A percentile compares a stretch with the other conserved stretches of the same genome.
phyloP scores from a whole-genome alignment of 306 rosid genomes.

The Cucumis hystrix region DNA sequence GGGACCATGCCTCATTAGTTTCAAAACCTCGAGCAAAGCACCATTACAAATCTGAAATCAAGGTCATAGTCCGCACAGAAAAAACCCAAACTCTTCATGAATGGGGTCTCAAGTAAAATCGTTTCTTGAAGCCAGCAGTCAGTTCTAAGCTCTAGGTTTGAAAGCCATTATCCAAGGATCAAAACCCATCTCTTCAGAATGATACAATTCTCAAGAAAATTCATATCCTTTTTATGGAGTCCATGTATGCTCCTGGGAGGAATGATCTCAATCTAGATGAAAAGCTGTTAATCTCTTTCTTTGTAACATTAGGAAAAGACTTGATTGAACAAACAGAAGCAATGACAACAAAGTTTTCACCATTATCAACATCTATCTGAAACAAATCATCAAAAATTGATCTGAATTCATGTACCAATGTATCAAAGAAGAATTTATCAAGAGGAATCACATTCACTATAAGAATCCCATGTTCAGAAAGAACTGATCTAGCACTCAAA shows the following conservation, averaged over 20 bases:
- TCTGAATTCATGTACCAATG: constrained; percentile 22
- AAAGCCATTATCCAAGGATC: constrained; percentile 22
- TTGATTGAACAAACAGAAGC: constrained; percentile 26
- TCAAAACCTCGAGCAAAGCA: too few species aligned
- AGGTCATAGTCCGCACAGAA: too few species aligned
- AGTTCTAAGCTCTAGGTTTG: not conserved
- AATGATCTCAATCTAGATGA: constrained; percentile 28
- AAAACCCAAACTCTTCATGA: not conserved
- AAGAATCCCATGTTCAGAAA: constrained; percentile 48
- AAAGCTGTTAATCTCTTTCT: constrained; percentile 20
- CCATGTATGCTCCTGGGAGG: constrained; percentile 40
- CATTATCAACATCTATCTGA: constrained; percentile 59
- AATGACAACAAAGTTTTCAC: constrained; percentile 58
- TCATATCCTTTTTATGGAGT: constrained; percentile 31
- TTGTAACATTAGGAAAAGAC: constrained; percentile 12
- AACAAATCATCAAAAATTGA: constrained; percentile 46
- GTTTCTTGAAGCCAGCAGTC: not conserved
- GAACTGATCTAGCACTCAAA: constrained; percentile 41
- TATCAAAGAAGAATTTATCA: constrained; percentile 28
- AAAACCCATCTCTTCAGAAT: too few species aligned
- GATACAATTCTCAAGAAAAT: not conserved
- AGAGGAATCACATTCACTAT: constrained; percentile 60
- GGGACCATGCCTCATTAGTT: too few species aligned
- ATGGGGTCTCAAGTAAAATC: not conserved
- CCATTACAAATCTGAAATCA: too few species aligned